Evolutionary conservation across 2,329 filamentous ascomycete species (phyloP).

Genomic region (Pezizomycotina sp.): DNA sequence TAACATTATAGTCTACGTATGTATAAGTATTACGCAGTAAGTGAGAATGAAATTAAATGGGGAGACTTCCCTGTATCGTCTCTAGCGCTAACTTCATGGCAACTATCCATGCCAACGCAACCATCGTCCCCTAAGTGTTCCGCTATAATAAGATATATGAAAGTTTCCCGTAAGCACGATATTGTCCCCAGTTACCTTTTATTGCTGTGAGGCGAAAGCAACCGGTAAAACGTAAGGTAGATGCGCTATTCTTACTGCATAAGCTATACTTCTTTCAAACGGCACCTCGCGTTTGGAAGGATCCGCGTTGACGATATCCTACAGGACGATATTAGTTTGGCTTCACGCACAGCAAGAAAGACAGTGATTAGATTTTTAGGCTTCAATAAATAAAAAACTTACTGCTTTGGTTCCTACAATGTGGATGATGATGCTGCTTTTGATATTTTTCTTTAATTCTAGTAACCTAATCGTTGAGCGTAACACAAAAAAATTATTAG

Average conservation of each 20-base stretch:
- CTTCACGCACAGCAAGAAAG: no score
- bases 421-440: slow-evolving; percentile 26
- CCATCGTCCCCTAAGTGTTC: no score
- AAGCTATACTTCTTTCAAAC: slow-evolving; percentile 89
- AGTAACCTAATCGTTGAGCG: slow-evolving; percentile 21
- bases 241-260: slow-evolving; percentile 44
- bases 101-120: slow-evolving; percentile 77
- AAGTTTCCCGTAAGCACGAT: no score
- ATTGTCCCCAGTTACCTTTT: no score
- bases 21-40: no score
- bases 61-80: slow-evolving; percentile 22
- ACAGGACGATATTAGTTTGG: not conserved
- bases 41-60: no score
- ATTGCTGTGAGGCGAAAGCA: no score
- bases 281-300: slow-evolving; percentile 65
- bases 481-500: slow-evolving; percentile 16
- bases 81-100: slow-evolving; percentile 76
- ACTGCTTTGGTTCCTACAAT: slow-evolving; percentile 61
- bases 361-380: no score
- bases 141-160: no score
- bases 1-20: no score
- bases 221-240: not conserved
- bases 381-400: no score
- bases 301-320: slow-evolving; percentile 71
- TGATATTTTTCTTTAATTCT: slow-evolving; percentile 26